These are phyloP conservation scores for Anthracocystis walkeri DNA, from an alignment of 1,284 basidiomycete genomes.

Conservation along the genomic window DNA sequence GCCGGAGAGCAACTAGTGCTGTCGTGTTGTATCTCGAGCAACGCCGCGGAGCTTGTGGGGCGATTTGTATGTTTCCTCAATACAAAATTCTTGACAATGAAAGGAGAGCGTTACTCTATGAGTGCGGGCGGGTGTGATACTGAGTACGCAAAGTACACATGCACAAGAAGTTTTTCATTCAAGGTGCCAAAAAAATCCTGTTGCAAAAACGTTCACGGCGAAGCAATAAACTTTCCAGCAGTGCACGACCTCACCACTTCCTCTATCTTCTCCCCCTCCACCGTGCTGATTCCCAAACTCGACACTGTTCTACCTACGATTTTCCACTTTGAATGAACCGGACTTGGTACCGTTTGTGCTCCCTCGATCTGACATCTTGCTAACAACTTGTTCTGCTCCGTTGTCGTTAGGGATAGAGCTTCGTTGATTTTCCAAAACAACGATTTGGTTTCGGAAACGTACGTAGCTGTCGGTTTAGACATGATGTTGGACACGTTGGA, in stretches of 20 bases:
- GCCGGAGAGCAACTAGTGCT: constrained; percentile 50
- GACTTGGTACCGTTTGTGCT: constrained; percentile 61
- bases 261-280: constrained; percentile 16
- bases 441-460: constrained; percentile 67
- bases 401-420: constrained; percentile 26
- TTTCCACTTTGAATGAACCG: constrained; percentile 71
- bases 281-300: constrained; percentile 10
- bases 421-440: constrained; percentile 71
- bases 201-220: constrained; percentile 20
- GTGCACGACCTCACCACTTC: constrained; percentile 39
- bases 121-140: no score
- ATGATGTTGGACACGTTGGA: constrained; percentile 72
- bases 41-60: no score
- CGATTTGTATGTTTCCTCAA: no score
- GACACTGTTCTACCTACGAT: constrained; percentile 68
- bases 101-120: no score
- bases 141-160: no score
- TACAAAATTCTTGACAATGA: no score
- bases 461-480: constrained; percentile 72
- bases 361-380: constrained; percentile 71
- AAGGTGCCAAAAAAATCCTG: no score
- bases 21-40: no score
- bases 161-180: no score
- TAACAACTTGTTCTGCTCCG: constrained; percentile 71
- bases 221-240: constrained; percentile 50